Conservation (phyloP, 2,329 filamentous ascomycete genomes). For the Monilinia aucupariae region DNA sequence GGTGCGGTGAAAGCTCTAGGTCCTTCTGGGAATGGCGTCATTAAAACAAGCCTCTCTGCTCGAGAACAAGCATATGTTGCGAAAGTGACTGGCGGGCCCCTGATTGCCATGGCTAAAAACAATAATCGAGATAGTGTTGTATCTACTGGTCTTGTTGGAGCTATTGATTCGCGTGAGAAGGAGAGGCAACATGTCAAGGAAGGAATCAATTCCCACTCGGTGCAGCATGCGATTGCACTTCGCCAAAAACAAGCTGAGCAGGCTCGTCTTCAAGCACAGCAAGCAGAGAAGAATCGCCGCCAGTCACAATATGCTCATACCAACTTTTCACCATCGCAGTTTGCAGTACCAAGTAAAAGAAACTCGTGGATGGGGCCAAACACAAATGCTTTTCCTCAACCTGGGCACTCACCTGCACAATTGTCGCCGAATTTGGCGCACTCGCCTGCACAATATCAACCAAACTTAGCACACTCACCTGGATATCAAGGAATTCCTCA, state of each 20-base stretch:
- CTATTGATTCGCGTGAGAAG: slow-evolving; percentile 73
- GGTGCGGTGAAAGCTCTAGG: slow-evolving; percentile 44
- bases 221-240: slow-evolving; percentile 67
- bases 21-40: slow-evolving; percentile 38
- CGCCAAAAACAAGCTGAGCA: slow-evolving; percentile 48
- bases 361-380: slow-evolving; percentile 33
- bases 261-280: background rate
- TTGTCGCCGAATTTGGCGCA: background rate
- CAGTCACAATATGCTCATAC: slow-evolving; percentile 27
- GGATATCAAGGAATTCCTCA: slow-evolving; percentile 19
- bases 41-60: slow-evolving; percentile 64
- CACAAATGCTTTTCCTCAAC: slow-evolving; percentile 34
- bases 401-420: slow-evolving; percentile 15
- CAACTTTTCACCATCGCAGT: slow-evolving; percentile 27
- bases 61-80: slow-evolving; percentile 87
- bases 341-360: slow-evolving; percentile 31
- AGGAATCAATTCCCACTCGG: slow-evolving; percentile 62
- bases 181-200: slow-evolving; percentile 69
- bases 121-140: slow-evolving; percentile 37
- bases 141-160: slow-evolving; percentile 65
- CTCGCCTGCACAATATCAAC: slow-evolving; percentile 7
- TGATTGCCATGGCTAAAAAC: slow-evolving; percentile 55
- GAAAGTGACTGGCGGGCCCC: slow-evolving; percentile 68
- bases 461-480: slow-evolving; percentile 6
- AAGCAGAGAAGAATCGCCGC: slow-evolving; percentile 21